Percentiles rank a stretch among this genome's conserved stretches.
phyloP scores from a whole-genome alignment of 2,329 filamentous ascomycete genomes.

The Neofusicoccum sp. region DNA sequence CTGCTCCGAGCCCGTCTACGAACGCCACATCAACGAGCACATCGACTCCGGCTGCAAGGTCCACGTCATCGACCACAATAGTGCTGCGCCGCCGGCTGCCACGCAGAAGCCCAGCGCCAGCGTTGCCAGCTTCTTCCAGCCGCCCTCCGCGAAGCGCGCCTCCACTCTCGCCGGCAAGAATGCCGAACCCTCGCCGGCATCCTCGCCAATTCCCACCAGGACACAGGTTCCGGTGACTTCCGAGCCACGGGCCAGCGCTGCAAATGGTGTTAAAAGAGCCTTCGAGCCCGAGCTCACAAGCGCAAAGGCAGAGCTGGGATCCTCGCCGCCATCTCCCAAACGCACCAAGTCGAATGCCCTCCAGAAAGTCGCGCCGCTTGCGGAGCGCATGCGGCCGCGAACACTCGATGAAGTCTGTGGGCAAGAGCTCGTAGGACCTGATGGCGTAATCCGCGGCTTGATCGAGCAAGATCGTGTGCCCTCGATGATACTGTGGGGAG shows the following conservation, averaged over 20 bases:
- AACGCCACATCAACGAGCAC: conserved; percentile 80
- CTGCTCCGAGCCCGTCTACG: conserved; percentile 70
- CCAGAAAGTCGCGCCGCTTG: conserved; percentile 74
- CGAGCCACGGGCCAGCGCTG: background rate
- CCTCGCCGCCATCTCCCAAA: conserved; percentile 49
- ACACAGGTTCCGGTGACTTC: conserved; percentile 1
- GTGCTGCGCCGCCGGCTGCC: conserved; percentile 25
- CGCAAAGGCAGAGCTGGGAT: conserved; percentile 25
- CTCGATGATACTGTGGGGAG: conserved; percentile 93
- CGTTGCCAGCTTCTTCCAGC: conserved; percentile 56
- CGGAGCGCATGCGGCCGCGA: conserved; percentile 87
- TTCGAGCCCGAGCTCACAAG: background rate
- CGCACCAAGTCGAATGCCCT: conserved; percentile 59
- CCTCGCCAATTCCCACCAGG: conserved; percentile 16
- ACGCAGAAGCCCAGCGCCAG: conserved; percentile 38
- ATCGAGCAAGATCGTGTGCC: conserved; percentile 85
- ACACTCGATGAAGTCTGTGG: conserved; percentile 84
- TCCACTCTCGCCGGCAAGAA: conserved; percentile 24
- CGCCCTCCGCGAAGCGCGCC: conserved; percentile 47
- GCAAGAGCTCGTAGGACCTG: conserved; percentile 82
- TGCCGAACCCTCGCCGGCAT: conserved; percentile 25
- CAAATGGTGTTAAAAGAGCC: background rate
- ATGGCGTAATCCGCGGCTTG: conserved; percentile 79
- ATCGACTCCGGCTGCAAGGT: conserved; percentile 78
- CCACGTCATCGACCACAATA: conserved; percentile 59